These are phyloP conservation scores for Exserohilum turcica DNA, from an alignment of 2,329 filamentous ascomycete genomes.

Conservation along the genomic window DNA sequence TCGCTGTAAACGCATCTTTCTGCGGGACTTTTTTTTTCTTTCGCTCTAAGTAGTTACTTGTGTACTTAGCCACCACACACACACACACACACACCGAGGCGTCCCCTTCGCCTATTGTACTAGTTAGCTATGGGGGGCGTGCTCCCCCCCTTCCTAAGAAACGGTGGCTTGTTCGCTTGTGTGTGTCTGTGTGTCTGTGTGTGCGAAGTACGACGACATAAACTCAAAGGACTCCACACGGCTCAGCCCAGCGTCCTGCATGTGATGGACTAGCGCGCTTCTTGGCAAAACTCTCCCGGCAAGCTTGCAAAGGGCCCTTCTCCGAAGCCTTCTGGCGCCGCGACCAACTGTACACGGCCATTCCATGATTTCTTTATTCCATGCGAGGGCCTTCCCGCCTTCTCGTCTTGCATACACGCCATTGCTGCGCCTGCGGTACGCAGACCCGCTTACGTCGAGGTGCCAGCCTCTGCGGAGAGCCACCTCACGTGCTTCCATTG, in stretches of 20 bases:
- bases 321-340: too few relatives aligned
- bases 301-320: slow-evolving; percentile 10
- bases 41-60: too few relatives aligned
- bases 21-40: too few relatives aligned
- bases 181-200: neutral
- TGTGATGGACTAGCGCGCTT: slow-evolving; percentile 13
- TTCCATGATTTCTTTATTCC: slow-evolving; percentile 17
- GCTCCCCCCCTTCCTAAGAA: too few relatives aligned
- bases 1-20: too few relatives aligned
- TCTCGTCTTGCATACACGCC: slow-evolving; percentile 13
- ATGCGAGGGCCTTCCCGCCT: slow-evolving; percentile 26
- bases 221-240: too few relatives aligned
- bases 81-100: too few relatives aligned
- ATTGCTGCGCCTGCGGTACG: slow-evolving; percentile 7
- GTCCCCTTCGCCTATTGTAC: too few relatives aligned
- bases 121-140: too few relatives aligned
- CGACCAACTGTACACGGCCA: too few relatives aligned
- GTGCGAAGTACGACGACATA: neutral
- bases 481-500: slow-evolving; percentile 41
- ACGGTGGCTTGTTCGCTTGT: neutral
- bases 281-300: slow-evolving; percentile 15
- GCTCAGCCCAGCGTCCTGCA: slow-evolving; percentile 4
- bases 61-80: too few relatives aligned
- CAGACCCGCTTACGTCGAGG: slow-evolving; percentile 18
- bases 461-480: slow-evolving; percentile 24